Base-by-base conservation (phyloP, 352 stramenopile genomes). In the Phytophthora syringae region DNA sequence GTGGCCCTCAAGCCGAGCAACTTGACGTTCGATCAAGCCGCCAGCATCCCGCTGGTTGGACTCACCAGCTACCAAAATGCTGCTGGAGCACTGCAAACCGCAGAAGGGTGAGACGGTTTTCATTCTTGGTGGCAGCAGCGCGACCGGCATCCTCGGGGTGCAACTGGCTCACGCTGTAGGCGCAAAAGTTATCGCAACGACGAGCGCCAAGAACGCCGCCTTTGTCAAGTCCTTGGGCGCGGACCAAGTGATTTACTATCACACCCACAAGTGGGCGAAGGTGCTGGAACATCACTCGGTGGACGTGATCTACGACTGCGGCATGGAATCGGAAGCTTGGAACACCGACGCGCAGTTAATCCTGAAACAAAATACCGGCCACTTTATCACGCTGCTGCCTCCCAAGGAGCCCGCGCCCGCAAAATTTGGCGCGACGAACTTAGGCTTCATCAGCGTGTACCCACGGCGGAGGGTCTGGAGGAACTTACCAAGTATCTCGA, bases 1-100 rank as follows among this genome's bases (percentile, higher is more conserved):
- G 68, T 90, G 32, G 76, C 75, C 0, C 53, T 54, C 13, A 90
- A 88, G 57, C 79, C 79, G 2, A 72, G 39, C 24, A 80, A 60
- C 20, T 40, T 82, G 11, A 73, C 59, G 27, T 86, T 86, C 32
- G 65, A 80, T 12, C 32, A 84, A 25, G 77, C 80, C 12, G 67
- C 75, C 1, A 63, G 48, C 25, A 59, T 84, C 18, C 75, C 80
- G 0, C 40, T 79, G 6, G 69, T 67, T 1, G 66, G 53, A 1
- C 64, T 75, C 3, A 86, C 79, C 0, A 80, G 68, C 42, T 78
- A 78, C 55, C 76, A 84, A 37, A 69, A 63, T 7, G 57, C 86
- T 0, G 21, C n/a, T 24, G 51, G 49, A 80, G 7, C 62, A 80
- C 37, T 53, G 59, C n/a, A 73, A 81, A 49, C 49, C 86, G 1